phyloP scores from a whole-genome alignment of 1,139 yeast genomes.

The Taphrina communis region DNA sequence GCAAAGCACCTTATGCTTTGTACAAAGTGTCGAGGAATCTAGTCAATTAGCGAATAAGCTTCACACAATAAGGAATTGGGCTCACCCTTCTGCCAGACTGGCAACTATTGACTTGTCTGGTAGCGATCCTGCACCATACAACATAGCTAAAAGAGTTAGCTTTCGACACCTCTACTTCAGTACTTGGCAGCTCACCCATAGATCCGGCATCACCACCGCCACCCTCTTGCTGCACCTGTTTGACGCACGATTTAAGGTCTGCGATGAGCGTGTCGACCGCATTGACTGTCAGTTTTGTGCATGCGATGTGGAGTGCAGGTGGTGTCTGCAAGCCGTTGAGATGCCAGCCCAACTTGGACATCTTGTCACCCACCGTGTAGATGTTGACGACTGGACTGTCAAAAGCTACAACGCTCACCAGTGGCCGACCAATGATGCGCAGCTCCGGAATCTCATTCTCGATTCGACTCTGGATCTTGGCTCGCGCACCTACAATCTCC shows the following conservation, averaged over 20 bases:
- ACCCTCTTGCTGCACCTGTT: conserved; percentile 51
- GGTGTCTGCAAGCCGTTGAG: conserved; percentile 85
- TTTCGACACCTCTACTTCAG: too few species aligned
- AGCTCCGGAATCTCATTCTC: conserved; percentile 59
- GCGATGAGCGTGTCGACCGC: conserved; percentile 66
- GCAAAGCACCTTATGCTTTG: conserved; percentile 18
- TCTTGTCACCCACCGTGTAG: conserved; percentile 74
- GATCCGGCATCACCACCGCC: conserved; percentile 41
- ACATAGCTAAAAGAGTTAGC: conserved; percentile 30
- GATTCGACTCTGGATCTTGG: conserved; percentile 54
- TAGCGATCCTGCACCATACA: conserved; percentile 38
- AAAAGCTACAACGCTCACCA: conserved; percentile 80
- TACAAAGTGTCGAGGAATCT: conserved; percentile 39
- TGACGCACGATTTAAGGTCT: conserved; percentile 61
- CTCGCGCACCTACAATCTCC: conserved; percentile 70
- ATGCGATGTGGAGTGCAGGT: conserved; percentile 86
- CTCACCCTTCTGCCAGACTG: conserved; percentile 38
- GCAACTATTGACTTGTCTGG: conserved; percentile 40
- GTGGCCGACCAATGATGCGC: conserved; percentile 80
- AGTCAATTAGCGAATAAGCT: background rate
- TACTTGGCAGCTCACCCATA: conserved; percentile 7
- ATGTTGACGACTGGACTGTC: conserved; percentile 65
- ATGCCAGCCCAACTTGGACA: conserved; percentile 82
- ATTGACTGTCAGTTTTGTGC: conserved; percentile 71
- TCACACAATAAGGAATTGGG: background rate